A percentile compares a stretch with the other conserved stretches of the same genome.
phyloP scores from a whole-genome alignment of 1,284 basidiomycete genomes.

The Nidula niveotomentosa region DNA sequence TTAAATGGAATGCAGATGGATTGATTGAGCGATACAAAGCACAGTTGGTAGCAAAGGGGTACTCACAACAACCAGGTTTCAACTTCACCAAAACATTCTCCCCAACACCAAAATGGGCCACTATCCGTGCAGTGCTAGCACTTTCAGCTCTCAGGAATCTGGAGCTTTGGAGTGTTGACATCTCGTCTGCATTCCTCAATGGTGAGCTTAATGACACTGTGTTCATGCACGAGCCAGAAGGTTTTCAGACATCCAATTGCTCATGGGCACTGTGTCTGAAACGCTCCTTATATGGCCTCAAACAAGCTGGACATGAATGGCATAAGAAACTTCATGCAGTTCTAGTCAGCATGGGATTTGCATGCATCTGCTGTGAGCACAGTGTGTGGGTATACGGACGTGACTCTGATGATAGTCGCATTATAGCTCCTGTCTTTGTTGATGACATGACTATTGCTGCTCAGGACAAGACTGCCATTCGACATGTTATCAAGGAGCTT shows the following conservation, averaged over 20 bases:
- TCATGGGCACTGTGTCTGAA: constrained; percentile 16
- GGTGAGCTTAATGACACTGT: constrained; percentile 21
- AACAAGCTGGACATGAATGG: constrained; percentile 28
- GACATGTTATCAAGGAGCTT: constrained; percentile 21
- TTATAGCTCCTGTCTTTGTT: constrained; percentile 22
- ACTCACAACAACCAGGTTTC: constrained; percentile 16
- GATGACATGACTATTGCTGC: constrained; percentile 26
- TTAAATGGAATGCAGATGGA: constrained; percentile 29
- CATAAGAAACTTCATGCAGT: constrained; percentile 16
- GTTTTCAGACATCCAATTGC: constrained; percentile 9
- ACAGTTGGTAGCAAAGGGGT: constrained; percentile 21
- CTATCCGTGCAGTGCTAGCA: constrained; percentile 16
- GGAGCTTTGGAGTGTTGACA: constrained; percentile 7
- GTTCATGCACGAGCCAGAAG: constrained; percentile 25
- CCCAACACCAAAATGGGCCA: constrained; percentile 13
- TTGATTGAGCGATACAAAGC: constrained; percentile 20
- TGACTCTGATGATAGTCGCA: constrained; percentile 3
- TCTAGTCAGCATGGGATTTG: constrained; percentile 19
- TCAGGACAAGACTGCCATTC: constrained; percentile 8
- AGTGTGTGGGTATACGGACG: constrained; percentile 15
- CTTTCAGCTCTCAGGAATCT: constrained; percentile 15
- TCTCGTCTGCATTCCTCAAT: constrained; percentile 17
- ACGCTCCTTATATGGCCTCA: constrained; percentile 30
- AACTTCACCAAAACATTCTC: constrained; percentile 21
- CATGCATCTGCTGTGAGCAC: constrained; percentile 16